Evolutionary conservation across 306 rosid species (phyloP).

Genomic region (Hippophae rhamnoides): DNA sequence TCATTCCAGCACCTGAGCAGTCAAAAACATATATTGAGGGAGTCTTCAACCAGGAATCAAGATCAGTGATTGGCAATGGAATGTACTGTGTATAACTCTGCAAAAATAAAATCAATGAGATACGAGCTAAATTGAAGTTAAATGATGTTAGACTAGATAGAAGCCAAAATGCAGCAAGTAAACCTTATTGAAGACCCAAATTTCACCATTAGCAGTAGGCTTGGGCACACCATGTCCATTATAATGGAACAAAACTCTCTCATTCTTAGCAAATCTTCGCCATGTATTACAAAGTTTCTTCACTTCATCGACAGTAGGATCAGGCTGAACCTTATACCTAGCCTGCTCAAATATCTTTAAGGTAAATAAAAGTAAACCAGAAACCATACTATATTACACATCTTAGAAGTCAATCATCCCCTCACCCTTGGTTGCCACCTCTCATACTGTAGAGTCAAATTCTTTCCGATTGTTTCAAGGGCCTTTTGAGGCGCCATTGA

Average conservation of each 20-base stretch:
- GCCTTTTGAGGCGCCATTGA: conserved; percentile 96
- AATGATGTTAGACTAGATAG: not conserved
- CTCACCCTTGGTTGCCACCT: conserved; percentile 99
- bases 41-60: conserved; percentile 97
- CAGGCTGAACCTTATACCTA: conserved; percentile 80
- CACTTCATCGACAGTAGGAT: conserved; percentile 95
- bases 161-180: conserved; percentile 11
- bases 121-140: not conserved
- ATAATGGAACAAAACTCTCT: conserved; percentile 93
- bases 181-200: conserved; percentile 98
- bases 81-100: conserved; percentile 98
- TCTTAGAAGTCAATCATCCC: conserved; percentile 11
- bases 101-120: conserved; percentile 20
- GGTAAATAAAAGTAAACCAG: conserved; percentile 19
- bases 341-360: conserved; percentile 52
- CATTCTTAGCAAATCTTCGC: conserved; percentile 75
- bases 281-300: conserved; percentile 93
- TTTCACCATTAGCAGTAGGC: conserved; percentile 94
- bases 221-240: conserved; percentile 99
- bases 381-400: conserved; percentile 16
- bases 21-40: conserved; percentile 97
- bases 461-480: conserved; percentile 81
- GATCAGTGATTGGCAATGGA: conserved; percentile 80
- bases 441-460: conserved; percentile 78
- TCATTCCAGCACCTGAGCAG: conserved; percentile 93